phyloP scores from a whole-genome alignment of 2,329 filamentous ascomycete genomes.

The Paracoccidioides brasiliensis region DNA sequence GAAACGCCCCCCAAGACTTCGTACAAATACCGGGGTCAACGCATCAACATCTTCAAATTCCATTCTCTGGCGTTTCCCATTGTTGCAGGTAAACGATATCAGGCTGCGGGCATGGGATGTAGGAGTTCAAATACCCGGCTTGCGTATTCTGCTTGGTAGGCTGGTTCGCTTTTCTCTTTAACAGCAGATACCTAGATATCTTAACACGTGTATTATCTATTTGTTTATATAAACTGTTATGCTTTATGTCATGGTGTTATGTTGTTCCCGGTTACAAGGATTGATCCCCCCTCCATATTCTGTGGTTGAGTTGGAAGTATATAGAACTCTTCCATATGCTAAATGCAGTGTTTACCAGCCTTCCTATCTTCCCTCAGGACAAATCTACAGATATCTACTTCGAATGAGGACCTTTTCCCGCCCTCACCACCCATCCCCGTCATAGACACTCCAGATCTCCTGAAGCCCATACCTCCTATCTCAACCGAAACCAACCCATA shows the following conservation, averaged over 20 bases:
- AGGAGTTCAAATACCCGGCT: slow-evolving; percentile 20
- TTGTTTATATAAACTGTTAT: too few relatives aligned
- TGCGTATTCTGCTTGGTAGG: slow-evolving; percentile 21
- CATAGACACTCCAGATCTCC: slow-evolving; percentile 48
- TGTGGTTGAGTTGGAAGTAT: slow-evolving; percentile 5
- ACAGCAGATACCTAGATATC: not conserved
- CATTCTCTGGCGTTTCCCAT: slow-evolving; percentile 8
- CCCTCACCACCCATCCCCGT: slow-evolving; percentile 48
- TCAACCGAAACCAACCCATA: slow-evolving; percentile 14
- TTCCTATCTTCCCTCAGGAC: slow-evolving; percentile 73
- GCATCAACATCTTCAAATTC: slow-evolving; percentile 6
- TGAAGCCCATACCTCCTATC: slow-evolving; percentile 37
- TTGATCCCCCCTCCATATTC: not conserved
- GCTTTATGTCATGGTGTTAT: not conserved
- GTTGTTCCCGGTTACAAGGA: not conserved
- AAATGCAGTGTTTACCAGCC: slow-evolving; percentile 41
- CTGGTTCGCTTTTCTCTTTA: slow-evolving; percentile 2
- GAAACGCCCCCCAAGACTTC: slow-evolving; percentile 7
- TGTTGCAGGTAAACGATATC: slow-evolving; percentile 3
- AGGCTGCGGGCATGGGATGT: slow-evolving; percentile 12
- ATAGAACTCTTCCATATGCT: not conserved
- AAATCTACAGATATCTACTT: slow-evolving; percentile 55
- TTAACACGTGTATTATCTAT: too few relatives aligned
- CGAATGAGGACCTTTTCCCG: slow-evolving; percentile 18
- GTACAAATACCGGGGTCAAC: not conserved